Conservation (phyloP, 148 eudicot genomes). For the Selenicereus undatus region DNA sequence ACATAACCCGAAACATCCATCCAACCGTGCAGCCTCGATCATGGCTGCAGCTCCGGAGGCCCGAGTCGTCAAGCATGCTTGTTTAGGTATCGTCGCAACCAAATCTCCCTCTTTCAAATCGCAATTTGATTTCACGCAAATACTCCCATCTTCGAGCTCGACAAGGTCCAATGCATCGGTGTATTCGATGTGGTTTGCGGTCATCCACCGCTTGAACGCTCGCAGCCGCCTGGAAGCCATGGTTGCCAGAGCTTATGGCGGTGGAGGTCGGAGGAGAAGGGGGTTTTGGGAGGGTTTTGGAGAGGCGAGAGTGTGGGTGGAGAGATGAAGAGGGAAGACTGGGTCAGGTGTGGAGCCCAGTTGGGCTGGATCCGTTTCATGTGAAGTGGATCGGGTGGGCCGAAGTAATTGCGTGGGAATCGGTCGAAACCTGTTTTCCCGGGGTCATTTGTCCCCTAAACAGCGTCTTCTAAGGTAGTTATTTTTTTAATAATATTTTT, state of each 20-base stretch:
- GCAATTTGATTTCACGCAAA: constrained; percentile 47
- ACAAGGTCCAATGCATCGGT: constrained; percentile 57
- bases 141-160: constrained; percentile 28
- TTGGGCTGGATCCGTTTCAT: not conserved
- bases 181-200: constrained; percentile 37
- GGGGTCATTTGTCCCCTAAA: not conserved
- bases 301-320: not conserved
- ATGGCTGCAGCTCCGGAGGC: constrained; percentile 50
- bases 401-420: not conserved
- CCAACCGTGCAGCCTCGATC: constrained; percentile 54
- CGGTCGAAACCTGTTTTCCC: not conserved
- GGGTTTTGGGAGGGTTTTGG: constrained; percentile 12
- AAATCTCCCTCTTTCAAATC: constrained; percentile 59
- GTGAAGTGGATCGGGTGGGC: not conserved
- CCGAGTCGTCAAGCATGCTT: constrained; percentile 60
- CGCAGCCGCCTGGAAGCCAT: constrained; percentile 45
- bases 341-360: not conserved
- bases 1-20: constrained; percentile 52
- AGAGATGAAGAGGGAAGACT: not conserved
- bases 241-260: not conserved
- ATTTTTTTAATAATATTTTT: no score
- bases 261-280: constrained; percentile 5
- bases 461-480: no score
- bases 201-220: constrained; percentile 88
- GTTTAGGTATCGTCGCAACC: constrained; percentile 75